These are phyloP conservation scores for Pharus latifolius DNA, from an alignment of 176 grass and related monocot genomes.

Conservation along the genomic window DNA sequence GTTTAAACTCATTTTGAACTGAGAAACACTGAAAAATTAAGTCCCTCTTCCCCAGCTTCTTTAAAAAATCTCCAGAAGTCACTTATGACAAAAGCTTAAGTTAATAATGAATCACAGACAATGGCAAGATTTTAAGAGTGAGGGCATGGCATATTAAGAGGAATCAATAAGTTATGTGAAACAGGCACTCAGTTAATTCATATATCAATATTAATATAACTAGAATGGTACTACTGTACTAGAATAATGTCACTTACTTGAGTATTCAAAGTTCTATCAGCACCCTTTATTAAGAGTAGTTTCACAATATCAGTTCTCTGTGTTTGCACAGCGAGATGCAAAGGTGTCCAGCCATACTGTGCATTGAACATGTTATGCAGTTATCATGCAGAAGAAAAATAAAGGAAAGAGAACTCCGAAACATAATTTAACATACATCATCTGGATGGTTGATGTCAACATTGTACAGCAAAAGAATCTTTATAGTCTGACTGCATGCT, in stretches of 20 bases:
- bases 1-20: too few relatives aligned
- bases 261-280: constrained; percentile 72
- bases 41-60: too few relatives aligned
- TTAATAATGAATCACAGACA: not conserved
- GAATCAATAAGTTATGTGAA: not conserved
- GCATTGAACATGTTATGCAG: not conserved
- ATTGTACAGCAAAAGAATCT: constrained; percentile 80
- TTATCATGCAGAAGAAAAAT: constrained; percentile 15
- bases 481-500: constrained; percentile 74
- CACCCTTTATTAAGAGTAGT: constrained; percentile 84
- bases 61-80: too few relatives aligned
- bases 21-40: too few relatives aligned
- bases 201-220: too few relatives aligned
- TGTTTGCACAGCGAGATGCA: constrained; percentile 93
- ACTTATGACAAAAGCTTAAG: too few relatives aligned
- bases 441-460: constrained; percentile 81
- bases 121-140: not conserved
- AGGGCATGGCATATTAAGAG: not conserved
- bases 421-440: constrained; percentile 44
- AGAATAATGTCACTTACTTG: constrained; percentile 40
- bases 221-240: not conserved
- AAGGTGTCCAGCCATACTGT: constrained; percentile 92
- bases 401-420: not conserved
- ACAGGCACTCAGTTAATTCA: not conserved
- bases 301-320: constrained; percentile 88